Percentiles rank a stretch among this genome's conserved stretches.
Evolutionary conservation across 2,329 filamentous ascomycete genomes (phyloP).

Genomic region (Phialophora verrucosa): DNA sequence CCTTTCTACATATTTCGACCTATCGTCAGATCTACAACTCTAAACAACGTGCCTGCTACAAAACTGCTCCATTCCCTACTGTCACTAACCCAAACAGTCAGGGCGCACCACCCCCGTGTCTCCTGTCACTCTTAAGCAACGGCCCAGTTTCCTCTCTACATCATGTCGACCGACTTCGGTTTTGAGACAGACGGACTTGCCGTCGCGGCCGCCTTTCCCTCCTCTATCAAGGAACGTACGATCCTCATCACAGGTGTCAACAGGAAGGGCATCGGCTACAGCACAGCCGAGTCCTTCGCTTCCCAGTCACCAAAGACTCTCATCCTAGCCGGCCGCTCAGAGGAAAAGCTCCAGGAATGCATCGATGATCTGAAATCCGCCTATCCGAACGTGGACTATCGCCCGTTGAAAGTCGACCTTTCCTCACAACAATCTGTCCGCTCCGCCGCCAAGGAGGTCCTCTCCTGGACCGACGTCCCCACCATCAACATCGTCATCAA

Average conservation of each 20-base stretch:
- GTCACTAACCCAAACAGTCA: background rate
- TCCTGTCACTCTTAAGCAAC: background rate
- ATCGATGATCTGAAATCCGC: slow-evolving; percentile 24
- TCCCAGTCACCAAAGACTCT: slow-evolving; percentile 29
- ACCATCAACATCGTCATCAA: slow-evolving; percentile 42
- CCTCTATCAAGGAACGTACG: slow-evolving; percentile 31
- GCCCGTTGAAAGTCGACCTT: slow-evolving; percentile 45
- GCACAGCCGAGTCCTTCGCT: slow-evolving; percentile 33
- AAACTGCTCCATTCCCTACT: background rate
- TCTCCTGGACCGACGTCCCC: slow-evolving; percentile 31
- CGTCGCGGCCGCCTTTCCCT: slow-evolving; percentile 33
- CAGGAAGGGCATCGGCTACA: slow-evolving; percentile 33
- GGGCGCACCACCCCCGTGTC: background rate
- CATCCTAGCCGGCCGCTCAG: slow-evolving; percentile 32
- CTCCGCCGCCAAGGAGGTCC: slow-evolving; percentile 44
- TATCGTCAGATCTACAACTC: background rate
- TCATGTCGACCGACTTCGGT: slow-evolving; percentile 23
- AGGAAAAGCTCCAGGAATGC: slow-evolving; percentile 31
- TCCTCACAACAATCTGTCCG: slow-evolving; percentile 44
- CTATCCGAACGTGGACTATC: slow-evolving; percentile 37
- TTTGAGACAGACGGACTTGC: slow-evolving; percentile 25
- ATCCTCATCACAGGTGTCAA: slow-evolving; percentile 37
- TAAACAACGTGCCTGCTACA: background rate
- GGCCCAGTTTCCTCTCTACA: background rate
- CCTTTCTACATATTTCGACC: background rate